A percentile compares a stretch with the other conserved stretches of the same genome.
phyloP scores from a whole-genome alignment of 805 yeast genomes.

The Alloascoidea hylecoeti region DNA sequence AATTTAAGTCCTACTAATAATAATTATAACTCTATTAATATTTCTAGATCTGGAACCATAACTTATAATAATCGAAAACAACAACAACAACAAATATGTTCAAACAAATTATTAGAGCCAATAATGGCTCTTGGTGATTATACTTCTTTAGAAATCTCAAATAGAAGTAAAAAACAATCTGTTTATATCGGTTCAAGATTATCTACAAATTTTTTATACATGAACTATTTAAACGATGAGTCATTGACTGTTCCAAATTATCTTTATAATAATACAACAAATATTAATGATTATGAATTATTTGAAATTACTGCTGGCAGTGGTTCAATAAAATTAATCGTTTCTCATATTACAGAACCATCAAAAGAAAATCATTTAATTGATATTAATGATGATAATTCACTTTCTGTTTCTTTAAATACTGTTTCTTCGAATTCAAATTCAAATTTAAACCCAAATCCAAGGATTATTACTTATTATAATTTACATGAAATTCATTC shows the following conservation, averaged over 20 bases:
- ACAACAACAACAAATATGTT: too few species aligned
- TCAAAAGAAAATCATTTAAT: too few species aligned
- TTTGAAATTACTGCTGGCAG: background rate
- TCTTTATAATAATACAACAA: too few species aligned
- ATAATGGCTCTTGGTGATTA: background rate
- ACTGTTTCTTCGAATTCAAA: too few species aligned
- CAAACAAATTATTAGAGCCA: too few species aligned
- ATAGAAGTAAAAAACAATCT: background rate
- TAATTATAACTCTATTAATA: too few species aligned
- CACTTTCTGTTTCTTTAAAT: background rate
- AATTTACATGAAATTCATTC: constrained; percentile 1
- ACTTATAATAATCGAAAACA: too few species aligned
- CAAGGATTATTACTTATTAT: too few species aligned
- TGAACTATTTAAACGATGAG: background rate
- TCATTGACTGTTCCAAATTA: background rate
- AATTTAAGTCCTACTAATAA: too few species aligned
- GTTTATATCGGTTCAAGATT: background rate
- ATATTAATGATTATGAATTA: background rate
- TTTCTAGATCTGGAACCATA: too few species aligned
- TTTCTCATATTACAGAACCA: too few species aligned
- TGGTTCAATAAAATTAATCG: background rate
- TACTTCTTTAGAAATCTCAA: background rate
- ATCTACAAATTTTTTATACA: background rate
- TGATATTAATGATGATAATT: background rate
- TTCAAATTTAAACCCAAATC: too few species aligned